A percentile compares a stretch with the other conserved stretches of the same genome.
These are phyloP conservation scores for Fusarium pseudonygamai DNA, from an alignment of 2,329 filamentous ascomycete genomes.

Conservation along the genomic window DNA sequence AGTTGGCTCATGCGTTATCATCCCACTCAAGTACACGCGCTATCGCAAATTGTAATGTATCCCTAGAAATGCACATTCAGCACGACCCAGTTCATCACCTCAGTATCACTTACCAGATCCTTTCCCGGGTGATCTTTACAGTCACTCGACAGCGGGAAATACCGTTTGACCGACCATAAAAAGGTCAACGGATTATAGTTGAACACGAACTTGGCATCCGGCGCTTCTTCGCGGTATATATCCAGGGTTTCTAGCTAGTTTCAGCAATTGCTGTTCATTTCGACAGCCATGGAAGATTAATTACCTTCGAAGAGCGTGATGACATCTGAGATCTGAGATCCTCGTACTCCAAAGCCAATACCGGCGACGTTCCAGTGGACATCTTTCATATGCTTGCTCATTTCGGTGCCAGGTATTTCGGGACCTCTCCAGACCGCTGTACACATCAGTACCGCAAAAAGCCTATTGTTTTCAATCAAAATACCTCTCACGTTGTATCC, in stretches of 20 bases:
- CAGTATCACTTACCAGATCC: background rate
- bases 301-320: conserved; percentile 5
- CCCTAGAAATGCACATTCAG: background rate
- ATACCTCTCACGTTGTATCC: conserved; percentile 3
- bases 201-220: background rate
- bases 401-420: background rate
- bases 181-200: conserved; percentile 13
- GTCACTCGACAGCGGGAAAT: background rate
- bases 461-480: accelerated
- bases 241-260: conserved; percentile 14
- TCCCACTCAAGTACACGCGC: too few species aligned
- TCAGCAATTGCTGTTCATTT: accelerated
- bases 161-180: conserved; percentile 7
- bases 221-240: conserved; percentile 3
- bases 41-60: background rate
- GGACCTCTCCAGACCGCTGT: conserved; percentile 10
- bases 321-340: background rate
- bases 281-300: accelerated
- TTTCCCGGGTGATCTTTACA: background rate
- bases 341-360: conserved; percentile 4
- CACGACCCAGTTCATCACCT: accelerated
- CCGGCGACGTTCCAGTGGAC: conserved; percentile 1
- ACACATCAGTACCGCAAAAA: accelerated
- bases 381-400: background rate
- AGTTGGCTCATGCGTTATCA: too few species aligned